Conservation (phyloP, 2,329 filamentous ascomycete species). For the Fusarium sp. region DNA sequence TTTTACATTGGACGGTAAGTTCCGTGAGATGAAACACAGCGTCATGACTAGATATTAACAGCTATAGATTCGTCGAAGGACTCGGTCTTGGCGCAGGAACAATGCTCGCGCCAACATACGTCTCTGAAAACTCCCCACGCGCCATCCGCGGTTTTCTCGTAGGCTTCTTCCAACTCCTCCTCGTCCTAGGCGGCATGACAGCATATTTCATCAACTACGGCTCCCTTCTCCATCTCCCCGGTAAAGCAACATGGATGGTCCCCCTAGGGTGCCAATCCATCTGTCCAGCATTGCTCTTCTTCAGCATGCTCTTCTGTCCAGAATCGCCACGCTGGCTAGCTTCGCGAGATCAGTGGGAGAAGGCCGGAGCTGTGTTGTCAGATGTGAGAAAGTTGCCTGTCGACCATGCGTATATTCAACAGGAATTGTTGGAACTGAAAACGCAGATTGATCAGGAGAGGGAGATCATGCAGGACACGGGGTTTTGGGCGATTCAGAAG, state of each 20-base stretch:
- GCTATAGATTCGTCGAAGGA: conserved; percentile 58
- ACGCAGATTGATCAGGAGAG: conserved; percentile 35
- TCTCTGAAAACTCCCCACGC: conserved; percentile 68
- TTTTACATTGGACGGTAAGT: conserved; percentile 45
- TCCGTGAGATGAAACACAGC: neutral
- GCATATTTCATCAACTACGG: conserved; percentile 67
- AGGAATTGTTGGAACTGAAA: conserved; percentile 33
- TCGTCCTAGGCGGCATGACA: conserved; percentile 62
- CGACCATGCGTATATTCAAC: conserved; percentile 37
- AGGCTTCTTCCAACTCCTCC: conserved; percentile 69
- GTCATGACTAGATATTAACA: neutral
- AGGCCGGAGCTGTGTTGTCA: conserved; percentile 40
- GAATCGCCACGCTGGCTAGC: conserved; percentile 69
- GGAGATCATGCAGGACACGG: conserved; percentile 33
- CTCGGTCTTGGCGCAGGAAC: conserved; percentile 62
- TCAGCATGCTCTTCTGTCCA: conserved; percentile 65
- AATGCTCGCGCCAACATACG: conserved; percentile 69
- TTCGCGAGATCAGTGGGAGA: conserved; percentile 65
- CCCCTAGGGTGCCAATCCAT: conserved; percentile 66
- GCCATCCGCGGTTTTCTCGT: conserved; percentile 69
- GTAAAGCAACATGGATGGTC: conserved; percentile 51
- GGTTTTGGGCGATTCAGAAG: conserved; percentile 37
- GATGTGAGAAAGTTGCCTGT: conserved; percentile 26
- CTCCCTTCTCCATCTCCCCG: conserved; percentile 52
- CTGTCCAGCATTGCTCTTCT: conserved; percentile 62